Conservation (phyloP, 2,329 filamentous ascomycete genomes). For the Grosmannia penicillata region DNA sequence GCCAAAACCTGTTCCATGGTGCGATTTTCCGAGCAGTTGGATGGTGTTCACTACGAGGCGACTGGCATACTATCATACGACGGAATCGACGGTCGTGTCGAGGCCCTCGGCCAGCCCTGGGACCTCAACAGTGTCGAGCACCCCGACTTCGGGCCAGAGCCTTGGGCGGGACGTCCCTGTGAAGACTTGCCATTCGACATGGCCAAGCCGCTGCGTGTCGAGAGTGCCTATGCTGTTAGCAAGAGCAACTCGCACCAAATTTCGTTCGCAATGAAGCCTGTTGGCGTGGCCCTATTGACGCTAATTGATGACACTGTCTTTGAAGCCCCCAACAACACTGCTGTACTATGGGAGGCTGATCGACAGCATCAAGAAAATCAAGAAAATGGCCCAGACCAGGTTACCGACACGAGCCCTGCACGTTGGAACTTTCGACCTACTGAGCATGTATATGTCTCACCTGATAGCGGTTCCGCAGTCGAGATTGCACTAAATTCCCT, state of each 20-base stretch:
- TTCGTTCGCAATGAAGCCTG: slow-evolving; percentile 13
- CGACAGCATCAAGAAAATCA: no score
- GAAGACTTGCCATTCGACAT: slow-evolving; percentile 20
- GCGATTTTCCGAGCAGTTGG: slow-evolving; percentile 8
- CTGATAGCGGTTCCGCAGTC: slow-evolving; percentile 17
- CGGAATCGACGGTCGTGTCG: slow-evolving; percentile 5
- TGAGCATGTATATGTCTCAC: slow-evolving; percentile 21
- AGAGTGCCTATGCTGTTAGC: slow-evolving; percentile 16
- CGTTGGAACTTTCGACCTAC: slow-evolving; percentile 19
- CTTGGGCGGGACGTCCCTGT: slow-evolving; percentile 18
- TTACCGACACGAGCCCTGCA: background rate
- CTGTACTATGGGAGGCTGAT: slow-evolving; percentile 4
- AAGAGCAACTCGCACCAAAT: slow-evolving; percentile 18
- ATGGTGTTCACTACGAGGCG: slow-evolving; percentile 14
- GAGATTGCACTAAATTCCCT: slow-evolving; percentile 23
- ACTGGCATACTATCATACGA: slow-evolving; percentile 18
- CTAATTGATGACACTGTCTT: background rate
- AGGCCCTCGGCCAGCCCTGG: slow-evolving; percentile 12
- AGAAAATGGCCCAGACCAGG: background rate
- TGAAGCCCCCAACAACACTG: background rate
- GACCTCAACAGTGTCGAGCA: slow-evolving; percentile 17
- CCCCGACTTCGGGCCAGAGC: slow-evolving; percentile 14
- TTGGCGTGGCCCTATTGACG: background rate
- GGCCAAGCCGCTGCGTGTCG: slow-evolving; percentile 16
- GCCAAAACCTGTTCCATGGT: background rate